A percentile compares a stretch with the other conserved stretches of the same genome.
phyloP scores from a whole-genome alignment of 2,329 filamentous ascomycete genomes.

The Penicillium sp. region DNA sequence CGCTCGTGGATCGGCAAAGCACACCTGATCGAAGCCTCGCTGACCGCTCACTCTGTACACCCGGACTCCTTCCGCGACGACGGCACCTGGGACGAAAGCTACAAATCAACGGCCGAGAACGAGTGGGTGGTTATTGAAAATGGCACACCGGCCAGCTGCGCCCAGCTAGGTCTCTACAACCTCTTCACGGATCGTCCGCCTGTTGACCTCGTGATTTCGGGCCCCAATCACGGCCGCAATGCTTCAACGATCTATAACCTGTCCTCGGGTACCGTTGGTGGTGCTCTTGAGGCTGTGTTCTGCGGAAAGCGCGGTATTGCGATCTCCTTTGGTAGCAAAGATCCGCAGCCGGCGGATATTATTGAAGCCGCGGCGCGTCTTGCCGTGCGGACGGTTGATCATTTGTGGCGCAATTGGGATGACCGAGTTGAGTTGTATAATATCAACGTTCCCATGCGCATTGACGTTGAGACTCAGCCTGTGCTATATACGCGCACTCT shows the following conservation, averaged over 20 bases:
- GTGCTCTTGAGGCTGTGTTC: slow-evolving; percentile 70
- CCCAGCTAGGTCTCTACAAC: slow-evolving; percentile 74
- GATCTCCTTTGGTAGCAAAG: slow-evolving; percentile 77
- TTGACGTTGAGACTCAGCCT: slow-evolving; percentile 65
- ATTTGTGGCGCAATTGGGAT: slow-evolving; percentile 69
- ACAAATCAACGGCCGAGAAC: slow-evolving; percentile 49
- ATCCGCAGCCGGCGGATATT: slow-evolving; percentile 71
- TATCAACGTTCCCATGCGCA: slow-evolving; percentile 79
- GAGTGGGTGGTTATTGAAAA: slow-evolving; percentile 72
- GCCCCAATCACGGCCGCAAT: slow-evolving; percentile 77
- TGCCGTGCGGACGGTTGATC: slow-evolving; percentile 70
- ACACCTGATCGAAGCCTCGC: slow-evolving; percentile 81
- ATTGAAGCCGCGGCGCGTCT: slow-evolving; percentile 71
- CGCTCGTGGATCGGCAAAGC: slow-evolving; percentile 96
- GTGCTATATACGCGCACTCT: slow-evolving; percentile 75
- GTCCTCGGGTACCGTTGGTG: slow-evolving; percentile 72
- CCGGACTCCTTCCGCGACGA: slow-evolving; percentile 54
- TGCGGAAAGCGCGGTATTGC: slow-evolving; percentile 70
- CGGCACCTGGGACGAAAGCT: slow-evolving; percentile 50
- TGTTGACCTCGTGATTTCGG: slow-evolving; percentile 71
- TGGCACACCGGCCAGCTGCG: slow-evolving; percentile 72
- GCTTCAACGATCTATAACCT: slow-evolving; percentile 74
- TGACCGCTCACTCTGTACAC: slow-evolving; percentile 77
- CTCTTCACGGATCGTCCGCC: slow-evolving; percentile 67
- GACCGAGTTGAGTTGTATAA: slow-evolving; percentile 74